A percentile compares a stretch with the other conserved stretches of the same genome.
Conservation (phyloP, 345 rosid genomes). For the Diplotaxis tenuifolia region DNA sequence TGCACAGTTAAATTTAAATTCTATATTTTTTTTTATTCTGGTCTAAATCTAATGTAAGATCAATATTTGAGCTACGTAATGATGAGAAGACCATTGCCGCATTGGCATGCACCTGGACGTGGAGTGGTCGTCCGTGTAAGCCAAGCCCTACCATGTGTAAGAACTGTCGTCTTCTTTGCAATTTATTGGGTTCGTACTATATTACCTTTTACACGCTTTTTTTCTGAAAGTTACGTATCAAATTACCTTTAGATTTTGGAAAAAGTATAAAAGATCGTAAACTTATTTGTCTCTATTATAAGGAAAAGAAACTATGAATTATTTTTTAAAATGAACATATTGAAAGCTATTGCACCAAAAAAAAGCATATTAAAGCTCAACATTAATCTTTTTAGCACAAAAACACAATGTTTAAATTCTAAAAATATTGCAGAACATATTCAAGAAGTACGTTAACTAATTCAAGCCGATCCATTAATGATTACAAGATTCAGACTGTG, state of each 20-base stretch:
- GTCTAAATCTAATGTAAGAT: conserved; percentile 10
- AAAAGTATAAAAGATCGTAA: background rate
- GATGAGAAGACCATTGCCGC: too few relatives aligned
- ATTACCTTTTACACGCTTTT: conserved; percentile 11
- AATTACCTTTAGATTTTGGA: background rate
- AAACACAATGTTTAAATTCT: too few relatives aligned
- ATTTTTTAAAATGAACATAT: too few relatives aligned
- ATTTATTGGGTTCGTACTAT: conserved; percentile 30
- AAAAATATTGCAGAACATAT: too few relatives aligned
- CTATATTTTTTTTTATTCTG: background rate
- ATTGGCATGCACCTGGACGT: conserved; percentile 30
- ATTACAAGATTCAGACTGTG: too few relatives aligned
- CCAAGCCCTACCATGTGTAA: conserved; percentile 32
- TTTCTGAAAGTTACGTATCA: background rate
- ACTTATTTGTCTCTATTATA: background rate
- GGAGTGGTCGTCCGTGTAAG: conserved; percentile 36
- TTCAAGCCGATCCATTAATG: too few relatives aligned
- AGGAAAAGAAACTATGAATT: too few relatives aligned
- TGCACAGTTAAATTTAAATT: background rate
- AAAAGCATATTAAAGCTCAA: too few relatives aligned
- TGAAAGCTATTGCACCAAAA: too few relatives aligned
- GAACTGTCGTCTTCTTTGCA: conserved; percentile 29
- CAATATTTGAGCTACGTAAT: conserved; percentile 2
- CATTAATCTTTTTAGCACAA: too few relatives aligned
- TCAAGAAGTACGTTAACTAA: too few relatives aligned